Evolutionary conservation across 2,329 filamentous ascomycete species (phyloP), one percentile per base, ranked within the genome.

Genomic region (Arthrobotrys megalospora): DNA sequence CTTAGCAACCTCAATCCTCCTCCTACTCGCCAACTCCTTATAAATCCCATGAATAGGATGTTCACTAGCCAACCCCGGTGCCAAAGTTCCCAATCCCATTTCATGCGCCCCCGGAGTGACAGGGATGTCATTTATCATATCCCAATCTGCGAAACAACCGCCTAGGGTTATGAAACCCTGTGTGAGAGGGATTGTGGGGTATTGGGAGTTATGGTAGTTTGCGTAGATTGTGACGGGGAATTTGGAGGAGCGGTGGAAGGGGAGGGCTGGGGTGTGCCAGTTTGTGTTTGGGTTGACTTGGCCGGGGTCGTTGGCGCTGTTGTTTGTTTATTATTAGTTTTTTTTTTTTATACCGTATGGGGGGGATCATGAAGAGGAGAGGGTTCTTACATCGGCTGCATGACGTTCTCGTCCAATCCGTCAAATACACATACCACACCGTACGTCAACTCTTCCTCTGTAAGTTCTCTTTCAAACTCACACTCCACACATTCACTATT

Each of bases 91-190:
- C 21, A 28, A 11, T 12, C n/a, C 38, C 60, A 47, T 64, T 10
- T 32, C n/a, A n/a, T 47, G 16, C 6, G 21, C 45, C 36, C 60
- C 60, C 6, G 60, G 60, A 1, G 1, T 19, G 6, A 2, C 21
- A 10, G 62, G 41, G 43, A 65, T 65, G 8, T 65, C 62, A 24
- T 65, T 64, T 14, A 47, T 28, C 34, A 64, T 64, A 16, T 64
- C 60, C 60, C 60, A 64, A 21, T 64, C 60, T n/a, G 5, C 60
- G 38, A 47, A 64, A 38, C 60, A 24, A 10, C 34, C 24, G n/a
- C 60, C 60, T 14, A 64, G 45, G 41, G 38, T 64, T 4, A 64
- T 64, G n/a, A n/a, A 19, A 1, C 60, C 60, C 2, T 11, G 21
- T 41, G 60, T 43, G 7, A 64, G 3, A 12, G 60, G 41, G 34